Evolutionary conservation across 2,329 filamentous ascomycete species (phyloP).

Genomic region (Aaosphaeria arxii): DNA sequence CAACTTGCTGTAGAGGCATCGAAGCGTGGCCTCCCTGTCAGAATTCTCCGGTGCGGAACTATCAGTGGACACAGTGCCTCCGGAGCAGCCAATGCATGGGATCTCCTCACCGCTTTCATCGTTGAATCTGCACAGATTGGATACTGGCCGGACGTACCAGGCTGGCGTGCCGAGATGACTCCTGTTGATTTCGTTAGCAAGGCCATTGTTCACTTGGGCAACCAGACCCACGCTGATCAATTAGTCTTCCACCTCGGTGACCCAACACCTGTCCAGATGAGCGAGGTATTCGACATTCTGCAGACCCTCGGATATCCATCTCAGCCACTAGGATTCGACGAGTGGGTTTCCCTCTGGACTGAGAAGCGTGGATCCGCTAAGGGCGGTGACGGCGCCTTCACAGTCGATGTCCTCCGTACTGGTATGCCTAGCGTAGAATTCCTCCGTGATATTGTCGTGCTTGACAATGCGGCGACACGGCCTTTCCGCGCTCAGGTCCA

Average conservation of each 20-base stretch:
- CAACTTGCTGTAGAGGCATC: conserved; percentile 69
- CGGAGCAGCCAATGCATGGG: conserved; percentile 74
- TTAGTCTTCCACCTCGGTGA: conserved; percentile 73
- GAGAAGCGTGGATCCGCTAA: conserved; percentile 64
- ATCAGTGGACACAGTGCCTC: conserved; percentile 75
- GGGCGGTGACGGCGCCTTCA: conserved; percentile 69
- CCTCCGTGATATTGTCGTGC: conserved; percentile 66
- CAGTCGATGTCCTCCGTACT: conserved; percentile 73
- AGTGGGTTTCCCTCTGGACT: conserved; percentile 73
- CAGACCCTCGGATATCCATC: conserved; percentile 69
- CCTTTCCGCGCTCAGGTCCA: conserved; percentile 58
- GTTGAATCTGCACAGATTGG: conserved; percentile 75
- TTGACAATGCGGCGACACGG: conserved; percentile 67
- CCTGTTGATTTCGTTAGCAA: conserved; percentile 78
- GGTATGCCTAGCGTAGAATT: conserved; percentile 77
- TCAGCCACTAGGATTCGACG: conserved; percentile 62
- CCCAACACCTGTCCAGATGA: conserved; percentile 65
- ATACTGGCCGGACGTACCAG: conserved; percentile 65
- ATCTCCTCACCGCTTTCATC: conserved; percentile 71
- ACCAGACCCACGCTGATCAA: conserved; percentile 61
- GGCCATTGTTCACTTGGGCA: conserved; percentile 67
- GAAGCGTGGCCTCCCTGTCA: conserved; percentile 65
- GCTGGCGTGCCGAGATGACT: conserved; percentile 81
- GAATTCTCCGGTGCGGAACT: conserved; percentile 71
- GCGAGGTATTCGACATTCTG: conserved; percentile 63